A percentile compares a stretch with the other conserved stretches of the same genome.
Evolutionary conservation across 129 eudicot species (phyloP).

Genomic region (Lactuca sativa): DNA sequence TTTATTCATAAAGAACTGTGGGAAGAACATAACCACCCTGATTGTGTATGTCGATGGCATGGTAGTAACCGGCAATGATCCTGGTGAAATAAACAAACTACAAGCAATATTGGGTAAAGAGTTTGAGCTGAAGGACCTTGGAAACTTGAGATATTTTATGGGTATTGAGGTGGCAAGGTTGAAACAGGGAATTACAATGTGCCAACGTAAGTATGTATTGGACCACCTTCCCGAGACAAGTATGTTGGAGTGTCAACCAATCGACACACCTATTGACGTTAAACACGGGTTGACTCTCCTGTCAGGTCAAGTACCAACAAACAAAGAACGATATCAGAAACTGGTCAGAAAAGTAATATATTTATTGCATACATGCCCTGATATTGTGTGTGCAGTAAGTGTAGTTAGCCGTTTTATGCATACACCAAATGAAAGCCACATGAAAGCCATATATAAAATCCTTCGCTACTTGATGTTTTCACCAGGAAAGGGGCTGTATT

Average conservation of each 20-base stretch:
- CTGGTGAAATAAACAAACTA: neutral
- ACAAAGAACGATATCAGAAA: too few relatives aligned
- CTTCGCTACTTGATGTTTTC: neutral
- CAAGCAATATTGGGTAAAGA: neutral
- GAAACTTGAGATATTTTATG: slow-evolving; percentile 4
- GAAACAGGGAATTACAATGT: too few relatives aligned
- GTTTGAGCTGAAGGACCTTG: slow-evolving; percentile 7
- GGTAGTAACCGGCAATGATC: slow-evolving; percentile 1
- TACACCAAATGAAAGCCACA: too few relatives aligned
- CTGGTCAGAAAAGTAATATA: too few relatives aligned
- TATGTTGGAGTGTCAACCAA: slow-evolving; percentile 7
- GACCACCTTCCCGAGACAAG: neutral
- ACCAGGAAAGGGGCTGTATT: slow-evolving; percentile 11
- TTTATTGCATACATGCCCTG: too few relatives aligned
- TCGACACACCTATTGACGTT: neutral
- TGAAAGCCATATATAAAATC: too few relatives aligned
- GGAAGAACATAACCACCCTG: neutral
- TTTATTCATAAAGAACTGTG: neutral
- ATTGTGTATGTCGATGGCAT: slow-evolving; percentile 6
- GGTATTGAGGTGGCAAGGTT: neutral
- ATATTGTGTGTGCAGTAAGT: too few relatives aligned
- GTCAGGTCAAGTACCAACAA: too few relatives aligned
- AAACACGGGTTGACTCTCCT: too few relatives aligned
- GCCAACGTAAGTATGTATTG: neutral
- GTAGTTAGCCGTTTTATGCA: too few relatives aligned